Conservation (phyloP, 2,329 filamentous ascomycete species). For the Verticillium alfalfae region DNA sequence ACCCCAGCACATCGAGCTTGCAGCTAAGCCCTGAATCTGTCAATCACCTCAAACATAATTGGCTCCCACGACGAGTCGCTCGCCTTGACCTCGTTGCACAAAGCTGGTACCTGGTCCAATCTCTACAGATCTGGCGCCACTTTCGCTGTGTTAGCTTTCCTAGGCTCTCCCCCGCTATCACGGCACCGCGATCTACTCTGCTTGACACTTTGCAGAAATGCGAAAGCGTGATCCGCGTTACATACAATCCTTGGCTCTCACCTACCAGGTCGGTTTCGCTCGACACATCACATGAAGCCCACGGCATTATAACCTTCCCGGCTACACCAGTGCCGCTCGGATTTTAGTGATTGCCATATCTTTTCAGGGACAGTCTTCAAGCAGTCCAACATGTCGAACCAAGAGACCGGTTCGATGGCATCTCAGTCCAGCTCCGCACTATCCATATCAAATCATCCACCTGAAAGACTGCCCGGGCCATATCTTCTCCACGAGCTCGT, state of each 20-base stretch:
- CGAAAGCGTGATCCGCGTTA: not conserved
- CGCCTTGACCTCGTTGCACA: not conserved
- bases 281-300: not conserved
- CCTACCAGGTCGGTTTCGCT: not conserved
- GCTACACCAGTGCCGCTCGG: not conserved
- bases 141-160: not conserved
- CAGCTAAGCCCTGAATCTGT: constrained; percentile 10
- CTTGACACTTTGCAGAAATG: not conserved
- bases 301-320: not conserved
- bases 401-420: not conserved
- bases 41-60: constrained; percentile 12
- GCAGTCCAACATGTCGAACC: not conserved
- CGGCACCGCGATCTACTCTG: not conserved
- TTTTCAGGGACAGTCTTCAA: not conserved
- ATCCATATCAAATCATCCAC: constrained; percentile 31
- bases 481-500: constrained; percentile 55
- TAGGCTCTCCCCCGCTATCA: not conserved
- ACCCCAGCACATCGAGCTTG: constrained; percentile 4
- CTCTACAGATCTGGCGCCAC: not conserved
- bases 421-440: not conserved
- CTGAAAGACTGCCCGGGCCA: constrained; percentile 35
- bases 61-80: not conserved
- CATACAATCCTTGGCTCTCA: not conserved
- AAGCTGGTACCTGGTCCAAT: not conserved
- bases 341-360: not conserved